phyloP scores from a whole-genome alignment of 345 rosid species.

The Passiflora organensis region DNA sequence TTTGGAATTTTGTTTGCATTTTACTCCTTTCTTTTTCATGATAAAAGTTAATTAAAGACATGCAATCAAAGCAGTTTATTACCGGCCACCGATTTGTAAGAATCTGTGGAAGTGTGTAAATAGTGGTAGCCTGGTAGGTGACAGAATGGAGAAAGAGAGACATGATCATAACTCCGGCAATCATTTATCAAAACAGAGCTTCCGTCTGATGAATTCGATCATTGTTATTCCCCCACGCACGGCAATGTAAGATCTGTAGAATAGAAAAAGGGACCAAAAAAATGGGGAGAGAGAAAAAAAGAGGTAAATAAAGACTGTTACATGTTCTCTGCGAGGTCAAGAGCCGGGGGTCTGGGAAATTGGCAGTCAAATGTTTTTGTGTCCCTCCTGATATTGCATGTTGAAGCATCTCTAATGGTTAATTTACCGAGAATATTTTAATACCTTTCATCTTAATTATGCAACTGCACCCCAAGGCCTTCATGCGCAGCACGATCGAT shows the following conservation, averaged over 20 bases:
- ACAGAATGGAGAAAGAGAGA: too few species aligned
- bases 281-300: too few species aligned
- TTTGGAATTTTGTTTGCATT: background rate
- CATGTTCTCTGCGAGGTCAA: background rate
- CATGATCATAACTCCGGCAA: too few species aligned
- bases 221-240: background rate
- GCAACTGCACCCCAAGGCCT: conserved; percentile 18
- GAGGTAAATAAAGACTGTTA: background rate
- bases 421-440: background rate
- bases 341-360: background rate
- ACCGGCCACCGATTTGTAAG: too few species aligned
- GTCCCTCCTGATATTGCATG: background rate
- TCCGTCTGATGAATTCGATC: background rate
- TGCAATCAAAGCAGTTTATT: too few species aligned
- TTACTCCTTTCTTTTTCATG: conserved; percentile 20
- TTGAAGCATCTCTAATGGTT: background rate
- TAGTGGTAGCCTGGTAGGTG: too few species aligned
- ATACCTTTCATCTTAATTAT: conserved; percentile 1
- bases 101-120: too few species aligned
- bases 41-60: background rate
- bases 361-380: background rate
- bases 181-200: too few species aligned
- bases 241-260: background rate
- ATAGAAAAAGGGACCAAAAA: too few species aligned
- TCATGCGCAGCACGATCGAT: conserved; percentile 36